phyloP scores from a whole-genome alignment of 345 rosid genomes.

The Rhodamnia argentea region DNA sequence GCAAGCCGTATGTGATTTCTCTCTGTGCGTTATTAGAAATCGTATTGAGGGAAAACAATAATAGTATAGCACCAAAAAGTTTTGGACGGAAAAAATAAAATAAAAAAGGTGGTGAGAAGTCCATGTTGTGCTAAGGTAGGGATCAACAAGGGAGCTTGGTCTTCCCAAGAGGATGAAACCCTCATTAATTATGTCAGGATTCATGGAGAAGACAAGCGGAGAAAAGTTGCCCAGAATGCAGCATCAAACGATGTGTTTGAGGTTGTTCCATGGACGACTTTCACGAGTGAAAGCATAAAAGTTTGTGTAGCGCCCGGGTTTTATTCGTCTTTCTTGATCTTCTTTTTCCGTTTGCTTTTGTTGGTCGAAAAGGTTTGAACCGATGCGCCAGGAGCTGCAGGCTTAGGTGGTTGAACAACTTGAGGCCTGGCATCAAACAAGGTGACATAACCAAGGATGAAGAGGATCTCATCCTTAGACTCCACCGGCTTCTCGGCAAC shows the following conservation, averaged over 20 bases:
- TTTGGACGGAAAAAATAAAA: too few relatives aligned
- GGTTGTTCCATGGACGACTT: not conserved
- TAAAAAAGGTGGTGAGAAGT: not conserved
- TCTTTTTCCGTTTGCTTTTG: not conserved
- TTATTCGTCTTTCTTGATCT: not conserved
- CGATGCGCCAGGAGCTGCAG: conserved; percentile 34
- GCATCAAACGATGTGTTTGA: not conserved
- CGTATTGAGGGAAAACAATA: not conserved
- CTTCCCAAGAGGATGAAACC: conserved; percentile 1
- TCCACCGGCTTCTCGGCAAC: conserved; percentile 19
- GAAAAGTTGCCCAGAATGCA: not conserved
- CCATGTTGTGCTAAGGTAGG: not conserved
- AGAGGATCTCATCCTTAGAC: conserved; percentile 17
- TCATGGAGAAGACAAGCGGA: conserved; percentile 1
- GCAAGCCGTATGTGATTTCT: not conserved
- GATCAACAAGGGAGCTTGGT: conserved; percentile 4
- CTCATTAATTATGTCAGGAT: not conserved
- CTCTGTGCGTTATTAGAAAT: not conserved
- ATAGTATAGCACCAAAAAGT: not conserved
- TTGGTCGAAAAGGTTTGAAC: conserved; percentile 12
- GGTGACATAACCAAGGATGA: conserved; percentile 27
- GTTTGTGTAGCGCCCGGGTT: not conserved
- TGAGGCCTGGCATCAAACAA: conserved; percentile 26
- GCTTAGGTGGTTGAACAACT: conserved; percentile 29
- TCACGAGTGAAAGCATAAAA: not conserved